Evolutionary conservation across 805 yeast species (phyloP), one percentile per base, ranked within the genome.

Genomic region (Yarrowia divulgata): DNA sequence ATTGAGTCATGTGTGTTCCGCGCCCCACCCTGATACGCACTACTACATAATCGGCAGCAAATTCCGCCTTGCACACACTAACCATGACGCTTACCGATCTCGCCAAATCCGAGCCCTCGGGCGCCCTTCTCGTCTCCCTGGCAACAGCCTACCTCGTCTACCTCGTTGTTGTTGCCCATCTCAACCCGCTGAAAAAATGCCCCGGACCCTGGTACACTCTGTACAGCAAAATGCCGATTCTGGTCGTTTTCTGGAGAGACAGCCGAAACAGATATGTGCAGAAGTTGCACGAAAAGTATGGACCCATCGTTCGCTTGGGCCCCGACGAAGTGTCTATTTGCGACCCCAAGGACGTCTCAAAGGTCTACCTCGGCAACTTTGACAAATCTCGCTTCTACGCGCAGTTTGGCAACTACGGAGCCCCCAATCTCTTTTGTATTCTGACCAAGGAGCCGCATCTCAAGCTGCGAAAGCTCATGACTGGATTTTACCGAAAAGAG

Each of bases 321-420:
- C 92, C 93, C 1, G 77, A 79, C 32, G 92, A 88, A 72, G 79
- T 89, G 19, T 87, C 89, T 63, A 82, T 89, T 55, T 81, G 85
- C 55, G 86, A 87, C 66, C 74, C 81, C 5, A 81, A 81, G 58
- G 84, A 80, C 71, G 72, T 88, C 49, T 84, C 83, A 72, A 86
- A 85, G 52, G 82, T 89, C 23, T 90, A 89, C 75, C 82, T 81
- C 70, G 77, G 80, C 79, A 89, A 79, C 79, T 83, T 79, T 83
- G 90, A 79, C 81, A 89, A 80, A 69, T 78, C 87, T 0, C 70
- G 75, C 7, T 89, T 88, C 76, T 89, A 89, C 74, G 83, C 82
- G 18, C 85, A 87, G 70, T 89, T 88, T 75, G 79, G 82, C 39
- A 85, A 85, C 73, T 90, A 84, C 73, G 87, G 85, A n/a, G 73